phyloP scores from a whole-genome alignment of 2,329 filamentous ascomycete genomes.

The Cryphonectria naterciae region DNA sequence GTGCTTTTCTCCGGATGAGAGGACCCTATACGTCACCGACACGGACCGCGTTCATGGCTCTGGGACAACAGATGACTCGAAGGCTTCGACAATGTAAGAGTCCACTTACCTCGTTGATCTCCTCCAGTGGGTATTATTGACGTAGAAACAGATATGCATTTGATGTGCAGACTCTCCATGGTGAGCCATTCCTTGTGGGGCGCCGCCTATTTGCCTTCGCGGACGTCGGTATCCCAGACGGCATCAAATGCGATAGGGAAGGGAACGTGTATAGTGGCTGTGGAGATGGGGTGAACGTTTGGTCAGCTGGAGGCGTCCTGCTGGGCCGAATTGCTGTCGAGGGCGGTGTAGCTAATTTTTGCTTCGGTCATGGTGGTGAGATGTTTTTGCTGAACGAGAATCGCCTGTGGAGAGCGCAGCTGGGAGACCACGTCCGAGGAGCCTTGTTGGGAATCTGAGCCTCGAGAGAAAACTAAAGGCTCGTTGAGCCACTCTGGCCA shows the following conservation, averaged over 20 bases:
- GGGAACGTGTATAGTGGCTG: slow-evolving; percentile 55
- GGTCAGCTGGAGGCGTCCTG: slow-evolving; percentile 49
- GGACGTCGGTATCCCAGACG: slow-evolving; percentile 50
- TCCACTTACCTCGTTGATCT: not conserved
- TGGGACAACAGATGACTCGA: slow-evolving; percentile 37
- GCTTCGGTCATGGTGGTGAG: slow-evolving; percentile 48
- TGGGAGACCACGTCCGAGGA: slow-evolving; percentile 36
- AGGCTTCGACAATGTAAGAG: slow-evolving; percentile 36
- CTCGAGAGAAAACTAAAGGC: not conserved
- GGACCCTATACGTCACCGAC: slow-evolving; percentile 51
- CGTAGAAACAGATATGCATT: slow-evolving; percentile 40
- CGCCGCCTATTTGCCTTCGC: slow-evolving; percentile 55
- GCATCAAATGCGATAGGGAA: slow-evolving; percentile 49
- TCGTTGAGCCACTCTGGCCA: not conserved
- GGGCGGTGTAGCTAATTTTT: slow-evolving; percentile 52
- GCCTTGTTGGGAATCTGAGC: slow-evolving; percentile 32
- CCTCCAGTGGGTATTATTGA: not conserved
- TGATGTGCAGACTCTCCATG: slow-evolving; percentile 35
- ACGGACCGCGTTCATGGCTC: slow-evolving; percentile 43
- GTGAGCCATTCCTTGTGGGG: slow-evolving; percentile 48
- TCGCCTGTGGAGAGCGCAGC: slow-evolving; percentile 45
- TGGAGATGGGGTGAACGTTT: slow-evolving; percentile 54
- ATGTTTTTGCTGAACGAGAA: slow-evolving; percentile 54
- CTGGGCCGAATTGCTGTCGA: slow-evolving; percentile 49
- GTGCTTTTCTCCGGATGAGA: slow-evolving; percentile 50